Base-by-base conservation (phyloP, 1,139 yeast species). In the Candida freyschussii region DNA sequence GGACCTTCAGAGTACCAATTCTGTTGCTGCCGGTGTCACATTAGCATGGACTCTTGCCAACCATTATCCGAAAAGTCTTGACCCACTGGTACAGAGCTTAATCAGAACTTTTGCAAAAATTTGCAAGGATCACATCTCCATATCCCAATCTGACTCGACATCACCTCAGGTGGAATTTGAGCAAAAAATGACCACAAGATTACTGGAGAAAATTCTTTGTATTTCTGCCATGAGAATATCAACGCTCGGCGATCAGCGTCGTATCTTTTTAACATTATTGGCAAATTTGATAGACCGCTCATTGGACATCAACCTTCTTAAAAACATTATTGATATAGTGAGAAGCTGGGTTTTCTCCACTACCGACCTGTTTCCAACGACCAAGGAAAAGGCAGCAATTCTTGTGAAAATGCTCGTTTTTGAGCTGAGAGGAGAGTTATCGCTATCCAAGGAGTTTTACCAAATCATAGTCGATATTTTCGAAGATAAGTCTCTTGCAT, bases 321-420 rank as follows among this genome's bases (percentile, higher is more conserved):
- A 75, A 42, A 82, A 82, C 52, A 83, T 91, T 33, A 77, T 91
- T 26, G 70, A 72, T 26, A 78, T 89, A 42, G 91, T 91, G 1
- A 75, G 89, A 49, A 72, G 70, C 13, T 93, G 98, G 97, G 94
- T 89, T 0, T 87, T 93, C 52, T 76, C 87, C 3, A 76, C 81
- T 38, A 67, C 76, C 1, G 95, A 87, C 45, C 69, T 85, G 23
- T 89, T 89, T 65, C 98, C 98, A 3, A 87, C 98, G 0, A 80
- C 85, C 5, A 93, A 93, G 54, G 98, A 93, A 53, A 91, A 93
- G 56, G 96, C 98, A 1, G 96, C 96, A 0, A 80, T 93, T 32
- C 65, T 93, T 39, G 76, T 93, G 11, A 93, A 93, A 56, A 89
- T 93, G 96, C 76, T 89, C 73, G 85, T 85, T 0, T 89, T 86